Evolutionary conservation across 176 grass and related monocot species (phyloP).

Genomic region (Musa beccarii): DNA sequence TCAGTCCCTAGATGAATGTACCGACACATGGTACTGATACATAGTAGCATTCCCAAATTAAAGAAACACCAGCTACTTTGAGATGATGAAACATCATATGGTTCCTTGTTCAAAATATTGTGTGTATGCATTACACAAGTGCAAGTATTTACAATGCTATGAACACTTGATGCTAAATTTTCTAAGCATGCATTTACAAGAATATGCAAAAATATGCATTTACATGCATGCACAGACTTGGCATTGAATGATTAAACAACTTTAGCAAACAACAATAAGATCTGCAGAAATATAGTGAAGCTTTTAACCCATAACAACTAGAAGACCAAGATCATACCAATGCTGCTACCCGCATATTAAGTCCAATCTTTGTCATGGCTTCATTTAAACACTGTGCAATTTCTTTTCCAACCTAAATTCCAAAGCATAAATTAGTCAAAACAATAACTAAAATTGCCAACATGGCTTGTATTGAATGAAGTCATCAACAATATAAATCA

Average conservation of each 20-base stretch:
- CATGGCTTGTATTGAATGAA: background rate
- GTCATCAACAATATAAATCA: background rate
- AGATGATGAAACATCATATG: too few species aligned
- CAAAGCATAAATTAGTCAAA: constrained; percentile 3
- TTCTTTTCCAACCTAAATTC: constrained; percentile 61
- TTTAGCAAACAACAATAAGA: background rate
- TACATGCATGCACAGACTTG: background rate
- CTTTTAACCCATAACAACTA: background rate
- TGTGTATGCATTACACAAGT: background rate
- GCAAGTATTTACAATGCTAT: background rate
- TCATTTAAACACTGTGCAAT: constrained; percentile 70
- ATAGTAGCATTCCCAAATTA: too few species aligned
- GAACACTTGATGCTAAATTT: background rate
- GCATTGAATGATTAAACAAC: background rate
- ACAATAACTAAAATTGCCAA: background rate
- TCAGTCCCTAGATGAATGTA: too few species aligned
- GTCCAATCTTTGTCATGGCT: constrained; percentile 54
- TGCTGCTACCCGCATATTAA: constrained; percentile 53
- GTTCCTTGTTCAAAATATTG: too few species aligned
- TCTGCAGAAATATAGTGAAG: background rate
- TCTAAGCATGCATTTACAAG: background rate
- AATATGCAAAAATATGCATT: background rate
- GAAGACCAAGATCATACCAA: constrained; percentile 45
- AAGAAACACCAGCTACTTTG: too few species aligned
- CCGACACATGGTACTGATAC: too few species aligned